Evolutionary conservation across 352 stramenopile species (phyloP).

Genomic region (Pseudoperonospora humuli): DNA sequence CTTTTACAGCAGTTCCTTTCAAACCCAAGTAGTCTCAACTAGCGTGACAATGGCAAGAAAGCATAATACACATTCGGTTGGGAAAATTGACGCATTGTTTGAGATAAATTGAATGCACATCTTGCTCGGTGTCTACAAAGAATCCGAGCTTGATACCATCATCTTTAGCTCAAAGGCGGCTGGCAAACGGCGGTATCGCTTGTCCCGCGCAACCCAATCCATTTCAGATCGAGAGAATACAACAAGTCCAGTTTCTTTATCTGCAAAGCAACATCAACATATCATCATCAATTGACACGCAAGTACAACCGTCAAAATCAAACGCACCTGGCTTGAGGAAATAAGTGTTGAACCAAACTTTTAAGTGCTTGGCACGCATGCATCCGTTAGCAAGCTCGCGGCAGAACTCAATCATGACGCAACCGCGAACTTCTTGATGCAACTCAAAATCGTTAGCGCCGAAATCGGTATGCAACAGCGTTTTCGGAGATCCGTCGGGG

Average conservation of each 20-base stretch:
- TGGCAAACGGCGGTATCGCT: slow-evolving; percentile 49
- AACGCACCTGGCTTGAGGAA: slow-evolving; percentile 33
- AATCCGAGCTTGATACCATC: slow-evolving; percentile 4
- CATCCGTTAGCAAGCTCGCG: slow-evolving; percentile 29
- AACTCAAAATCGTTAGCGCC: slow-evolving; percentile 46
- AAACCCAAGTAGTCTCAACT: no score
- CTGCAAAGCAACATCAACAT: slow-evolving; percentile 8
- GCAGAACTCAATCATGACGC: slow-evolving; percentile 56
- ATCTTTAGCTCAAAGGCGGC: slow-evolving; percentile 62
- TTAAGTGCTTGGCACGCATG: slow-evolving; percentile 54
- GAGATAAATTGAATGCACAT: no score
- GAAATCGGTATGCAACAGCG: slow-evolving; percentile 37
- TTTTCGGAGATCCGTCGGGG: slow-evolving; percentile 20
- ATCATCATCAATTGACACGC: not conserved
- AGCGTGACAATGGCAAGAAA: no score
- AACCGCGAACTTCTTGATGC: slow-evolving; percentile 35
- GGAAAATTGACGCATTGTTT: not conserved
- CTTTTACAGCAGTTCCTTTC: no score
- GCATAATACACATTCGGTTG: no score
- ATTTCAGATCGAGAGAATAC: slow-evolving; percentile 42
- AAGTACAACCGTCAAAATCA: not conserved
- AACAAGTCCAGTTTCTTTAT: slow-evolving; percentile 28
- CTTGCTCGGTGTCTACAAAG: no score
- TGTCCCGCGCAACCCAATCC: slow-evolving; percentile 59
- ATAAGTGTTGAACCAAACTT: slow-evolving; percentile 67